Evolutionary conservation across 2,329 filamentous ascomycete species (phyloP).

Genomic region (Truncatella angustata): DNA sequence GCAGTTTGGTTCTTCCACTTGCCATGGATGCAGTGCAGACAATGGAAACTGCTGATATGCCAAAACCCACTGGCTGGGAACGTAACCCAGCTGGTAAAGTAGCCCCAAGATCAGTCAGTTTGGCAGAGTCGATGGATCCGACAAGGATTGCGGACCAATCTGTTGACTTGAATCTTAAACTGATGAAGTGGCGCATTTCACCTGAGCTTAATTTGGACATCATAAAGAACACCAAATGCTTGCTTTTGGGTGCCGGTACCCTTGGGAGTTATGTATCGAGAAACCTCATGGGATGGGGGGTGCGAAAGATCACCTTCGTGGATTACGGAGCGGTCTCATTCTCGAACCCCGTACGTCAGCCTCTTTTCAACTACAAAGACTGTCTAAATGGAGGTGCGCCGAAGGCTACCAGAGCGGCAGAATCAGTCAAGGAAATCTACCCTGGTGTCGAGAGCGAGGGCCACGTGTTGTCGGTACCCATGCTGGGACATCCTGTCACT

Average conservation of each 20-base stretch:
- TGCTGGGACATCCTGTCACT: constrained; percentile 86
- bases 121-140: constrained; percentile 94
- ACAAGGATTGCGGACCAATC: constrained; percentile 84
- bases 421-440: constrained; percentile 81
- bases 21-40: constrained; percentile 49
- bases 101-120: constrained; percentile 72
- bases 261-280: constrained; percentile 91
- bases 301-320: constrained; percentile 91
- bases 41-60: constrained; percentile 56
- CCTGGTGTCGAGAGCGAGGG: constrained; percentile 83
- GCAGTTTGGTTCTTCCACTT: constrained; percentile 74
- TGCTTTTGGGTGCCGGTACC: constrained; percentile 89
- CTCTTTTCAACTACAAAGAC: constrained; percentile 86
- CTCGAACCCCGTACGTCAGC: constrained; percentile 94
- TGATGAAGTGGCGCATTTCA: constrained; percentile 98
- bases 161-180: constrained; percentile 92
- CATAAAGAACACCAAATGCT: constrained; percentile 86
- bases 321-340: constrained; percentile 93
- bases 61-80: constrained; percentile 96
- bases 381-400: constrained; percentile 80
- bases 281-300: constrained; percentile 92
- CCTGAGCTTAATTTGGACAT: constrained; percentile 82
- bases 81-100: constrained; percentile 77
- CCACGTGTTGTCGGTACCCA: constrained; percentile 82
- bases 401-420: constrained; percentile 80